Evolutionary conservation across 2,329 filamentous ascomycete species (phyloP).

Genomic region (Pseudocercospora vitis): DNA sequence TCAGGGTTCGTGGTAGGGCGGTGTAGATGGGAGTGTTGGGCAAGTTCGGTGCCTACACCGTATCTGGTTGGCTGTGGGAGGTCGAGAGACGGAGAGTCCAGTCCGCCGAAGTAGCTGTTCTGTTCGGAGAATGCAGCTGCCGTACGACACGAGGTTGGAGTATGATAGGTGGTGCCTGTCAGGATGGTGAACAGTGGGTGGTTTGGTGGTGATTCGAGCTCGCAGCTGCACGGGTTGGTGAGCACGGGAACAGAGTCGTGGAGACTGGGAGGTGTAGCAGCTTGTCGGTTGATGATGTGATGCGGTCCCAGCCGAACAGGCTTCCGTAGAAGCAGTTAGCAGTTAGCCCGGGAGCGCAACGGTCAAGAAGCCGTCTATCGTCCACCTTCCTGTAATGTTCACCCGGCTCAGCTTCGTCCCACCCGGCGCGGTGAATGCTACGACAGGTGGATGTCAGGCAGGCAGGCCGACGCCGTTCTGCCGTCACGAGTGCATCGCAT

Average conservation of each 20-base stretch:
- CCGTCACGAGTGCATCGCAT: neutral
- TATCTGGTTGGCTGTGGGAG: neutral
- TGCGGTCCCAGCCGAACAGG: neutral
- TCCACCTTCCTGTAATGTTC: neutral
- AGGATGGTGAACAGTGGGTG: no score
- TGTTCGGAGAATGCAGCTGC: neutral
- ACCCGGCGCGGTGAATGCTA: conserved; percentile 1
- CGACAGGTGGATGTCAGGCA: conserved; percentile 2
- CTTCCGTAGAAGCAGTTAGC: neutral
- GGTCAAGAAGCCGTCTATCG: neutral
- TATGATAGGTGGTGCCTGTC: neutral
- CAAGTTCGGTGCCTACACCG: neutral
- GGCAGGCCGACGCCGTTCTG: neutral
- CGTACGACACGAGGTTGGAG: neutral
- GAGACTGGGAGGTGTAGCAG: neutral
- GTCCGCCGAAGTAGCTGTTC: neutral
- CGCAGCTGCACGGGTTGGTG: neutral
- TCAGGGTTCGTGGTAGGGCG: neutral
- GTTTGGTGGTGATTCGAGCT: neutral
- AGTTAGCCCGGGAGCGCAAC: neutral
- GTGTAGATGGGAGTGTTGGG: neutral
- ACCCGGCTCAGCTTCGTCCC: neutral
- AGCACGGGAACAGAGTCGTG: neutral
- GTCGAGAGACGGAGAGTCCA: neutral
- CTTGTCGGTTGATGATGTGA: conserved; percentile 4